Evolutionary conservation across 73 alveolate species (phyloP), one percentile per base, ranked within the genome.

Genomic region (Paramecium sonneborni): DNA sequence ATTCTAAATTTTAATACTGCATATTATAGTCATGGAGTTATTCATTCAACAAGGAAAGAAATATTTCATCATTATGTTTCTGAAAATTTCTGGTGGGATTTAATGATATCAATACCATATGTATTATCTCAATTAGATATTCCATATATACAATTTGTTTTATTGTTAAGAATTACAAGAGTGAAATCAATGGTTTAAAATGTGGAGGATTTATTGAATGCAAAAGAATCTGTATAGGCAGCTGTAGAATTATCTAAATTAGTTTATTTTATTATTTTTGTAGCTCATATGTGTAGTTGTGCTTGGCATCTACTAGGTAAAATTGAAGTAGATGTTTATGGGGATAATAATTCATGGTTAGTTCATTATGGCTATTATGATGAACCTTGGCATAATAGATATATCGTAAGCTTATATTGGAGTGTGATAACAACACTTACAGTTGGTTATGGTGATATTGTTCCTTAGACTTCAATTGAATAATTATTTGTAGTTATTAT

Each of bases 361-460:
- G 39, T 23, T 21, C 39, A 41, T 37, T 87, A 39, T 37, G 76
- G 69, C 14, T 67, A 37, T 23, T 43, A 67, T 24, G 56, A 38
- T 32, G 56, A 39, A 0, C 87, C 74, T 23, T 87, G 93, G 93
- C 44, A 35, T 39, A 37, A 43, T 15, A 12, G 88, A 26, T 87
- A 87, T 87, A 87, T 87, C 6, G 89, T 79, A 38, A 48, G 86
- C 6, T 21, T 87, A 20, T 87, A 87, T 67, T 87, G 93, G 93
- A 79, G 89, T 68, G 93, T 87, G 11, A 87, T 87, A 18, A 87
- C 93, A 41, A 87, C 85, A 58, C 28, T 87, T 6, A 87, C 93
- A 26, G 88, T 87, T 67, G 93, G 93, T 20, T 87, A 87, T 87
- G 93, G 93, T 3, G 93, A 87, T 69, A 68, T 87, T 48, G 93